Conservation (phyloP, 108 stramenopile genomes). For the Conticribra guillardii region DNA sequence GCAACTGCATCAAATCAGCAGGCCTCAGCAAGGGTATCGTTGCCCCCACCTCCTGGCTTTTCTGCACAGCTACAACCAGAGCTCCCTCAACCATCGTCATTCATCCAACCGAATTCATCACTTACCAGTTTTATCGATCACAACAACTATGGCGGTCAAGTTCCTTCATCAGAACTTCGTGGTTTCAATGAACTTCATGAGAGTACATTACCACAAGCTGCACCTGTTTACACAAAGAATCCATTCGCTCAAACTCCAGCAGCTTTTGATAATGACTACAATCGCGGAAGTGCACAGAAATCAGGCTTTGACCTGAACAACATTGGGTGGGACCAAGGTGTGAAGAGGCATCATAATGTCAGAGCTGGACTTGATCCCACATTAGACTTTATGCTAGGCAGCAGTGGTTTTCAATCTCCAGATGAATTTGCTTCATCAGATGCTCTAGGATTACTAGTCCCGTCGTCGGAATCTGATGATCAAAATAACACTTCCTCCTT, state of each 20-base stretch:
- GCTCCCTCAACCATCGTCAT: not conserved
- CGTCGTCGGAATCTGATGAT: not conserved
- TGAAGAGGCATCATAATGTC: not conserved
- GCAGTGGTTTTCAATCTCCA: constrained; percentile 9
- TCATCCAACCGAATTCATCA: too few species aligned
- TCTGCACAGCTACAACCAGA: constrained; percentile 19
- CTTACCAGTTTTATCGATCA: too few species aligned
- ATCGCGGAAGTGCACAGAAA: too few species aligned
- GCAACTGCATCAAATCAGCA: not conserved
- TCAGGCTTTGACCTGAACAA: too few species aligned
- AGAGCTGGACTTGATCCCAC: constrained; percentile 6
- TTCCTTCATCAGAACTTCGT: not conserved
- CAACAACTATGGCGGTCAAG: not conserved
- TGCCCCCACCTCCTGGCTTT: constrained; percentile 45
- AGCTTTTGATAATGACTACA: constrained; percentile 5
- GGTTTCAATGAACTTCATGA: constrained; percentile 5
- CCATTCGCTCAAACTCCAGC: constrained; percentile 10
- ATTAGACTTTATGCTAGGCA: constrained; percentile 2
- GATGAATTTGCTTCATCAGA: constrained; percentile 8
- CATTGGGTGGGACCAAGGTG: not conserved
- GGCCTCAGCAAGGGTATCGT: constrained; percentile 3
- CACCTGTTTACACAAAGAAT: constrained; percentile 7
- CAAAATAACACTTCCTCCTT: not conserved
- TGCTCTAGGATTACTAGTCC: too few species aligned
- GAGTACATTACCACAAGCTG: not conserved